These are phyloP conservation scores for Trichoderma pleuroti DNA, from an alignment of 2,329 filamentous ascomycete genomes.

Conservation along the genomic window DNA sequence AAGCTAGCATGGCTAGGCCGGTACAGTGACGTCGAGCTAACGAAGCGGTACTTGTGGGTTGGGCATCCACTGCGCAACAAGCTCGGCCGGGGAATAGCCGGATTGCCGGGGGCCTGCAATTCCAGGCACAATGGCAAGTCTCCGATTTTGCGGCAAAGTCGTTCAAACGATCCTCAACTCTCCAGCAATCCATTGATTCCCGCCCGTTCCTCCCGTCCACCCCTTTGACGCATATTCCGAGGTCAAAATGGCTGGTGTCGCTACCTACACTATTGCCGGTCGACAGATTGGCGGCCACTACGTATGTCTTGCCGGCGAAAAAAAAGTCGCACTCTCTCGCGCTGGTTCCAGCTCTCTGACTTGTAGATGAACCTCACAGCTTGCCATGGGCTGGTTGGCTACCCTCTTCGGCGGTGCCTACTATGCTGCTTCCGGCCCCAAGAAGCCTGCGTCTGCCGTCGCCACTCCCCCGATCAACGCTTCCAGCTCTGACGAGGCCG, in stretches of 20 bases:
- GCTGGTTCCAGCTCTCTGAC: constrained; percentile 1
- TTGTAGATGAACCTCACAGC: constrained; percentile 37
- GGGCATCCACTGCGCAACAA: constrained; percentile 1
- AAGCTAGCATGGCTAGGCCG: background rate
- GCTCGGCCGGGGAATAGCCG: constrained; percentile 30
- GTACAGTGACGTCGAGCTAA: constrained; percentile 6
- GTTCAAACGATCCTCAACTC: constrained; percentile 20
- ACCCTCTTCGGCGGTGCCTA: constrained; percentile 49
- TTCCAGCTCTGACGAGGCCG: constrained; percentile 58
- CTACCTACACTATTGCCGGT: constrained; percentile 54
- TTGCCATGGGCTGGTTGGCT: constrained; percentile 55
- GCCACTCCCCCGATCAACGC: constrained; percentile 59
- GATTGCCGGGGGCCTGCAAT: constrained; percentile 28
- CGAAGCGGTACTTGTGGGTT: background rate
- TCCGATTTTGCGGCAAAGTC: constrained; percentile 16
- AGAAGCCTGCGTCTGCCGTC: constrained; percentile 40
- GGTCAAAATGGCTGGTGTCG: constrained; percentile 37
- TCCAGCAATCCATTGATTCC: constrained; percentile 14
- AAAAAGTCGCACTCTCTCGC: constrained; percentile 20
- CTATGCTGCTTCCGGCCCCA: constrained; percentile 43
- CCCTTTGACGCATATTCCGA: constrained; percentile 19
- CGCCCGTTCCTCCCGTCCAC: background rate
- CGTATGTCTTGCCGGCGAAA: constrained; percentile 41
- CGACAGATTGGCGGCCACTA: constrained; percentile 59
- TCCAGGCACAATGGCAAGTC: constrained; percentile 29